phyloP scores from a whole-genome alignment of 2,329 filamentous ascomycete genomes.

The Aspergillus novofumigatus region DNA sequence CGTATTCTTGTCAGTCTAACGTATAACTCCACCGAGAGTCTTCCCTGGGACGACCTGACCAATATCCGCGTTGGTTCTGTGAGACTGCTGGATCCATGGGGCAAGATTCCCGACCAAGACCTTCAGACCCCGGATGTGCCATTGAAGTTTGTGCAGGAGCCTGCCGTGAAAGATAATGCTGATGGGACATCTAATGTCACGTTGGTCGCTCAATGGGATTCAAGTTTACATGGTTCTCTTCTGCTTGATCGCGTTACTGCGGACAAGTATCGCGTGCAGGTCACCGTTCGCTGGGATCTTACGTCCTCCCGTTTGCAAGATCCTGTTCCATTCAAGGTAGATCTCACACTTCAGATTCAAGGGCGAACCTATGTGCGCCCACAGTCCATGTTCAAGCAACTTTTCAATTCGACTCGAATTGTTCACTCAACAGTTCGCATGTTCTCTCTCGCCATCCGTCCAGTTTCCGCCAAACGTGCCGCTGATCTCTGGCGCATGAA shows the following conservation, averaged over 20 bases:
- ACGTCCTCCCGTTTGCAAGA: slow-evolving; percentile 77
- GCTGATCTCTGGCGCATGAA: slow-evolving; percentile 96
- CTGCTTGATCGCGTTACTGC: slow-evolving; percentile 88
- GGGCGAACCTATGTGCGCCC: slow-evolving; percentile 80
- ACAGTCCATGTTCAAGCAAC: slow-evolving; percentile 76
- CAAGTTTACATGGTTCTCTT: slow-evolving; percentile 85
- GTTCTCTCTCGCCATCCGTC: slow-evolving; percentile 81
- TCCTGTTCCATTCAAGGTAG: slow-evolving; percentile 80
- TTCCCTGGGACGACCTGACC: slow-evolving; percentile 83
- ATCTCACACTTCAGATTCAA: slow-evolving; percentile 77
- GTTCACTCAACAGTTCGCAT: slow-evolving; percentile 83
- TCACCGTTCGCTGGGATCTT: slow-evolving; percentile 82
- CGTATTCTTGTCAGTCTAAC: slow-evolving; percentile 84
- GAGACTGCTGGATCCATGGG: slow-evolving; percentile 76
- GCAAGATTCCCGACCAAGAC: slow-evolving; percentile 77
- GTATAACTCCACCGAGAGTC: slow-evolving; percentile 79
- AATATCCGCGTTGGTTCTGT: slow-evolving; percentile 75
- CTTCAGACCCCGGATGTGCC: slow-evolving; percentile 68
- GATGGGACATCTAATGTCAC: slow-evolving; percentile 87
- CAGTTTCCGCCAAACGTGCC: slow-evolving; percentile 82
- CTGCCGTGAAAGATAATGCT: slow-evolving; percentile 75
- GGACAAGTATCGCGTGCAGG: slow-evolving; percentile 88
- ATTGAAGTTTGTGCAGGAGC: slow-evolving; percentile 72
- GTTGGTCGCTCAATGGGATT: slow-evolving; percentile 93
- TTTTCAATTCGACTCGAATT: slow-evolving; percentile 81